Evolutionary conservation across 2,329 filamentous ascomycete species (phyloP).

Genomic region (Colletotrichum sp.): DNA sequence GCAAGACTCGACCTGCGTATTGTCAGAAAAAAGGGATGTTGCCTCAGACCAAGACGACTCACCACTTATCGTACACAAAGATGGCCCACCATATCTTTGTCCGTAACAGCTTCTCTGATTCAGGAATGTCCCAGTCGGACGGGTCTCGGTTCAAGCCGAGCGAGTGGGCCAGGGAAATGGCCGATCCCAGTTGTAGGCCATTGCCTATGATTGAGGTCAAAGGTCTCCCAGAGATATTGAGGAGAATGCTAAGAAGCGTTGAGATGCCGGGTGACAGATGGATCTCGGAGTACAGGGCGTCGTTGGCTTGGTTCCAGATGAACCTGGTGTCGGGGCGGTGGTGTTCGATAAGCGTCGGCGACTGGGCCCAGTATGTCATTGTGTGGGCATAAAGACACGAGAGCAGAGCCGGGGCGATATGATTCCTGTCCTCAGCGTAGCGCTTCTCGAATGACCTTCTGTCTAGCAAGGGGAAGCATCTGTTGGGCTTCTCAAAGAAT

Average conservation of each 20-base stretch:
- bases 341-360: conserved; percentile 45
- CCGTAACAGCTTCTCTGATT: conserved; percentile 53
- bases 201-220: conserved; percentile 66
- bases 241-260: conserved; percentile 59
- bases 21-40: not conserved
- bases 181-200: conserved; percentile 52
- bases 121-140: conserved; percentile 55
- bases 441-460: conserved; percentile 56
- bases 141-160: conserved; percentile 61
- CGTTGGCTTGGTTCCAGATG: conserved; percentile 66
- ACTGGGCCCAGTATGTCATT: conserved; percentile 61
- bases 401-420: conserved; percentile 60
- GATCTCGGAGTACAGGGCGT: conserved; percentile 64
- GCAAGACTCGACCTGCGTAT: conserved; percentile 52
- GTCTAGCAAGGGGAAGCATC: conserved; percentile 67
- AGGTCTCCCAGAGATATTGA: conserved; percentile 65
- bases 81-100: conserved; percentile 63
- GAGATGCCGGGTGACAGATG: conserved; percentile 63
- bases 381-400: conserved; percentile 63
- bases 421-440: conserved; percentile 47
- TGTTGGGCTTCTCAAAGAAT: conserved; percentile 61
- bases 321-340: conserved; percentile 63
- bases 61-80: conserved; percentile 61
- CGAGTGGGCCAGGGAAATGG: conserved; percentile 57
- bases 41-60: not conserved